These are phyloP conservation scores for Microdochium trichocladiopsis DNA, from an alignment of 2,329 filamentous ascomycete species.

Conservation along the genomic window DNA sequence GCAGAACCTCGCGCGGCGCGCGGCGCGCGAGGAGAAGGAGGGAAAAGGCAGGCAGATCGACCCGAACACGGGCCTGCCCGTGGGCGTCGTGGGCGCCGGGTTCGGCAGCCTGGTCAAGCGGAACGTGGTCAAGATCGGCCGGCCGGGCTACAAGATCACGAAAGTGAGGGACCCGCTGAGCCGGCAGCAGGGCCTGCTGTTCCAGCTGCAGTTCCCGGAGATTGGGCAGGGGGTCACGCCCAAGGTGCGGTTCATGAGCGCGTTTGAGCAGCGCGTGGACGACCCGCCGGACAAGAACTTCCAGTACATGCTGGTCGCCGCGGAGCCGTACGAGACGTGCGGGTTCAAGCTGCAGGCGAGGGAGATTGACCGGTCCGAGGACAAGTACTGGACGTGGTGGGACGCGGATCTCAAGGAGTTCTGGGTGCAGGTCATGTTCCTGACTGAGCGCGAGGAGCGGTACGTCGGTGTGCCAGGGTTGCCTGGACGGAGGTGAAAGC, in stretches of 20 bases:
- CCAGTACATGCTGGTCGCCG: conserved; percentile 91
- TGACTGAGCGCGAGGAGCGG: conserved; percentile 93
- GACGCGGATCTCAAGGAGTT: conserved; percentile 95
- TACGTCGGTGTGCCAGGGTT: conserved; percentile 62
- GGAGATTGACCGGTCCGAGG: conserved; percentile 85
- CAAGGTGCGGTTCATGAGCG: conserved; percentile 93
- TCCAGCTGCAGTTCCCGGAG: conserved; percentile 93
- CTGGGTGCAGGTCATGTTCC: conserved; percentile 96
- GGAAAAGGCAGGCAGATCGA: conserved; percentile 61
- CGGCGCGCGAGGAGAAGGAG: conserved; percentile 91
- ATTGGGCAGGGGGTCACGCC: conserved; percentile 70
- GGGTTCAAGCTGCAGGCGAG: conserved; percentile 91
- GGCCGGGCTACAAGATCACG: conserved; percentile 95
- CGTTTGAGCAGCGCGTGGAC: conserved; percentile 92
- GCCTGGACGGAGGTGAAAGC: conserved; percentile 38
- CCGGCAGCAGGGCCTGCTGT: conserved; percentile 83
- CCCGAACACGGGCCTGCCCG: conserved; percentile 61
- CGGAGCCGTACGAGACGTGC: conserved; percentile 97
- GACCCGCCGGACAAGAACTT: conserved; percentile 85
- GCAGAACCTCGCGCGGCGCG: conserved; percentile 91
- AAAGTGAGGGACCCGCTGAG: conserved; percentile 89
- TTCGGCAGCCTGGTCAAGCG: conserved; percentile 56
- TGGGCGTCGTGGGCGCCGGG: conserved; percentile 70
- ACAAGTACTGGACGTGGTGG: conserved; percentile 89
- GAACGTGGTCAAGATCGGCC: conserved; percentile 89